Conservation (phyloP, 768 basidiomycete genomes). For the Tulasnella calospora region DNA sequence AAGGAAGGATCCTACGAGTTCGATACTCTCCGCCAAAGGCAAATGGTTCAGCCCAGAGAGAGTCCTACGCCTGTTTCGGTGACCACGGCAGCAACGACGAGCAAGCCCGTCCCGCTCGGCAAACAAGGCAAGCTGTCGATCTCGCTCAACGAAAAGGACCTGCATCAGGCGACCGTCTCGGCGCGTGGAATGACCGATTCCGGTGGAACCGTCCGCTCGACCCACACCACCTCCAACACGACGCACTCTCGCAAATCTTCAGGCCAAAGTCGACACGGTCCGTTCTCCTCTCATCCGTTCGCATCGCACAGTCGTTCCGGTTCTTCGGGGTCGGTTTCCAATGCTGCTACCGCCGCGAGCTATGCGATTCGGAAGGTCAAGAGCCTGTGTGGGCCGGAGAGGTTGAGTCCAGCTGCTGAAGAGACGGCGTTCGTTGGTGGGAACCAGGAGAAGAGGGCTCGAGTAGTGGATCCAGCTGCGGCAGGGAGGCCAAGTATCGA, state of each 20-base stretch:
- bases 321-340: not conserved
- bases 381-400: constrained; percentile 22
- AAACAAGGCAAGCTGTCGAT: constrained; percentile 12
- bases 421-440: constrained; percentile 2
- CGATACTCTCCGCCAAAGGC: not conserved
- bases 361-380: constrained; percentile 20
- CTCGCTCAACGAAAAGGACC: not conserved
- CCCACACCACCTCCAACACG: not conserved
- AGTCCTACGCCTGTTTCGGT: not conserved
- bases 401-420: constrained; percentile 14
- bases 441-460: not conserved
- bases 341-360: constrained; percentile 14
- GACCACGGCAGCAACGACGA: not conserved
- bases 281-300: not conserved
- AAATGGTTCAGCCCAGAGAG: not conserved
- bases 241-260: constrained; percentile 7
- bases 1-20: not conserved
- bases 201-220: not conserved
- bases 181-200: not conserved
- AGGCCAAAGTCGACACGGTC: not conserved
- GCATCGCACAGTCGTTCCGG: constrained; percentile 4
- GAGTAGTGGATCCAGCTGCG: not conserved
- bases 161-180: not conserved
- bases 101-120: not conserved
- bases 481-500: not conserved